Evolutionary conservation across 2,329 filamentous ascomycete genomes (phyloP), one percentile per base, ranked within the genome.

Genomic region (Pseudopithomyces maydicus): DNA sequence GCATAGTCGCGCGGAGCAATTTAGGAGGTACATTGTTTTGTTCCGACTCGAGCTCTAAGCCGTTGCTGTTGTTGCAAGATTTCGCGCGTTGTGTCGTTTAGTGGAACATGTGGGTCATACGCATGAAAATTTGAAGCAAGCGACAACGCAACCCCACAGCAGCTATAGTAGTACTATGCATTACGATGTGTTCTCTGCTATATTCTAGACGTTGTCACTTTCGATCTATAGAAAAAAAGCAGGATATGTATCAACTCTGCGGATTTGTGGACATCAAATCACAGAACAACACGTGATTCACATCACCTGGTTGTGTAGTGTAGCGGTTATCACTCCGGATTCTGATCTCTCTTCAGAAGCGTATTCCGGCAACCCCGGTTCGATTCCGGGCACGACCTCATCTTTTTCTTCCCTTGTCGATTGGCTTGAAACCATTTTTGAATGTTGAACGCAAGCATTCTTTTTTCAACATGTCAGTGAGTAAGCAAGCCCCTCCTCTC

Each of bases 251-350:
- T 29, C n/a, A 15, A 17, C 1, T 29, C 29, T 29, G n/a, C 3
- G 4, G 2, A 0, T 17, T 7, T 32, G 23, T 15, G 14, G 7
- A n/a, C 11, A 45, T 32, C 11, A 17, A 19, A 23, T 29, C 23
- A 45, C 23, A 26, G 7, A 17, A 29, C 15, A 15, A 19, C 45
- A 48, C 45, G 45, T 48, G 45, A 23, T 26, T 33, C 36, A 12
- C 20, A 43, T 20, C 20, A 12, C 20, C n/a, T 19, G 45, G 45
- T 48, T 48, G 45, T 48, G 45, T 48, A 48, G 45, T 48, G 45
- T 48, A 48, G 45, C 45, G 45, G 45, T 48, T 38, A 48, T 48
- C 45, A 48, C 45, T 48, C 32, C 45, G 45, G 45, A 48, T 48
- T 48, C 45, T 48, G 45, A 48, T 48, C 26, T 29, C 45, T 23